phyloP scores from a whole-genome alignment of 148 eudicot genomes.

The Tetragonia tetragonoides region DNA sequence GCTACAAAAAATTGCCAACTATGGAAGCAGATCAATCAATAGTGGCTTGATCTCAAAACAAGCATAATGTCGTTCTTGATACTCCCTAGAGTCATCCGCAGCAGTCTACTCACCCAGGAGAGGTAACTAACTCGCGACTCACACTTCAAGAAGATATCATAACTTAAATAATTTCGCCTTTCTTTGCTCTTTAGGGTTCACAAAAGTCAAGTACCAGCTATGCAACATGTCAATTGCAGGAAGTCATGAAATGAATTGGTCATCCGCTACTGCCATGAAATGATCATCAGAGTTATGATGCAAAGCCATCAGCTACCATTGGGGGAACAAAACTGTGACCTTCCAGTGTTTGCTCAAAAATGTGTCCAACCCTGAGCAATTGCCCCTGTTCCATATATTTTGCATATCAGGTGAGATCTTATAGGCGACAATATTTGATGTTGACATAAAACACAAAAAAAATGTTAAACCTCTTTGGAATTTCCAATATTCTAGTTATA shows the following conservation, averaged over 20 bases:
- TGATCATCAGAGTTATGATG: conserved; percentile 21
- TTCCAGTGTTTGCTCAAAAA: conserved; percentile 92
- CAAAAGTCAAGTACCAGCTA: not conserved
- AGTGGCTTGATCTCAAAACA: not conserved
- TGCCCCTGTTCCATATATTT: conserved; percentile 53
- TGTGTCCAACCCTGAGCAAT: conserved; percentile 81
- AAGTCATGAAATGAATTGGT: not conserved
- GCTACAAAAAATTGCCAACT: no score
- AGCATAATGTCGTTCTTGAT: not conserved
- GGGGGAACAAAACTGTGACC: conserved; percentile 76
- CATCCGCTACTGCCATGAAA: not conserved
- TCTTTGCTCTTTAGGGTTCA: not conserved
- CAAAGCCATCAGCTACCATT: conserved; percentile 42
- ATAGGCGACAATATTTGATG: not conserved
- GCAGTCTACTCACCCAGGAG: not conserved
- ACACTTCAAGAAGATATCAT: not conserved
- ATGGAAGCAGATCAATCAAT: not conserved
- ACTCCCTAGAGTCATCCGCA: not conserved
- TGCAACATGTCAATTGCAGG: not conserved
- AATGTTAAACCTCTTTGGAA: no score
- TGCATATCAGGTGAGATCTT: not conserved
- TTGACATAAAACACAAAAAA: no score
- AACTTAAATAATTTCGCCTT: not conserved
- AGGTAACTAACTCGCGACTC: not conserved
- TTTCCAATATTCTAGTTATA: no score